phyloP scores from a whole-genome alignment of 495 filamentous ascomycete genomes.

The Neurospora sp. region DNA sequence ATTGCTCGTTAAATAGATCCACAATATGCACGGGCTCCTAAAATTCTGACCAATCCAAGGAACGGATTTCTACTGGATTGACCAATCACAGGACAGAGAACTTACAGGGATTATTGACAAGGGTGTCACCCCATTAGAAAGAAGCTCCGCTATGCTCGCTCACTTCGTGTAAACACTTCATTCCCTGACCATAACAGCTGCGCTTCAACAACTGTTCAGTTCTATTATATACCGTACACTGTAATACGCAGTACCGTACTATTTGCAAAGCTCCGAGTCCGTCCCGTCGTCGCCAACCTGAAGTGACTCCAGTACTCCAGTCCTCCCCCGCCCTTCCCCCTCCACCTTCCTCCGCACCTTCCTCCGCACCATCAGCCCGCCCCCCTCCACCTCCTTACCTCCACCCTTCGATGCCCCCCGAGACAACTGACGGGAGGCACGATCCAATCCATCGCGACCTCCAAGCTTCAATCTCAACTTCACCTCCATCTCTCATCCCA shows the following conservation, averaged over 20 bases:
- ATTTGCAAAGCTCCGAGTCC: background rate
- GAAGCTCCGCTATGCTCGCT: no score
- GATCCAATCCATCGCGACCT: background rate
- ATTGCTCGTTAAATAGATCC: no score
- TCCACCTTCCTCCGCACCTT: background rate
- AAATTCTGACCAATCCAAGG: no score
- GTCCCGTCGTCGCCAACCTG: background rate
- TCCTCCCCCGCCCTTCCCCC: background rate
- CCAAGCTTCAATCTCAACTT: background rate
- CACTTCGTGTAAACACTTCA: no score
- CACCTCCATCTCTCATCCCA: background rate
- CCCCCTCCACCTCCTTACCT: background rate
- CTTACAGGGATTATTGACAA: no score
- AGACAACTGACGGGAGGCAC: background rate
- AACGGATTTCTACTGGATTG: no score
- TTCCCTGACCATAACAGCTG: no score
- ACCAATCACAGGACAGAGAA: no score
- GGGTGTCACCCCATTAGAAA: no score
- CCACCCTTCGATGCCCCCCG: background rate
- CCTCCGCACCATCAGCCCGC: background rate
- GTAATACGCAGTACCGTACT: background rate
- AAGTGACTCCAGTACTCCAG: background rate
- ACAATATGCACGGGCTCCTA: no score
- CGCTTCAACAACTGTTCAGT: background rate
- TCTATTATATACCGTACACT: background rate